Evolutionary conservation across 2,329 filamentous ascomycete species (phyloP), one percentile per base, ranked within the genome.

Genomic region (Colletotrichum sp.): DNA sequence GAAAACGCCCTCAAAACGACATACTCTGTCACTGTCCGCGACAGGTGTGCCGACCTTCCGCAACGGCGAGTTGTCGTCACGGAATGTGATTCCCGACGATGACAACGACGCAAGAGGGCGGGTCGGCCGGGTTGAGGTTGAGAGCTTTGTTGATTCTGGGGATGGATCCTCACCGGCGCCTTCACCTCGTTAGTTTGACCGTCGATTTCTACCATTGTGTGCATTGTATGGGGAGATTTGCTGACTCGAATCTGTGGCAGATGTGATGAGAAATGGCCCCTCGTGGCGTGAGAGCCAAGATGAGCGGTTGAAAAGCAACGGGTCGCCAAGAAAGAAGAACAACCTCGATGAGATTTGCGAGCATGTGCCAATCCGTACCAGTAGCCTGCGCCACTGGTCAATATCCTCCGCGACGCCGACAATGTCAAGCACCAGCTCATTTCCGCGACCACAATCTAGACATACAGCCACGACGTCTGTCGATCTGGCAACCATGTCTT

Each of bases 401-500:
- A 80, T 86, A 12, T 86, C 86, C 3, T 88, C 87, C 0, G 82
- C 85, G 10, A 86, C 87, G 5, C 85, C 84, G 64, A 84, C 80
- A 3, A 81, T 83, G 16, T 87, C 86, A 6, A 87, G 85, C 66
- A 79, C 82, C 28, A 85, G 85, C 69, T 88, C 87, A 16, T 85
- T 84, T n/a, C 80, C 76, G 5, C 81, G 86, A 3, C 85, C 87
- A 1, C 82, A 83, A 32, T 89, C 87, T 3, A 84, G 82, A 28
- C 86, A 88, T 71, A 89, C 88, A 0, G 83, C 85, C 10, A 85
- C 84, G 32, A 89, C 88, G 0, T 89, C 88, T 0, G 80, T 89
- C 55, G 87, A 89, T 76, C 77, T 86, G 16, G 78, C 79, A 6
- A 79, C 77, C 12, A 71, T 78, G 24, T 79, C 77, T 1, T 78